Base-by-base conservation (phyloP, 1,139 yeast species). In the Pichia sp. region DNA sequence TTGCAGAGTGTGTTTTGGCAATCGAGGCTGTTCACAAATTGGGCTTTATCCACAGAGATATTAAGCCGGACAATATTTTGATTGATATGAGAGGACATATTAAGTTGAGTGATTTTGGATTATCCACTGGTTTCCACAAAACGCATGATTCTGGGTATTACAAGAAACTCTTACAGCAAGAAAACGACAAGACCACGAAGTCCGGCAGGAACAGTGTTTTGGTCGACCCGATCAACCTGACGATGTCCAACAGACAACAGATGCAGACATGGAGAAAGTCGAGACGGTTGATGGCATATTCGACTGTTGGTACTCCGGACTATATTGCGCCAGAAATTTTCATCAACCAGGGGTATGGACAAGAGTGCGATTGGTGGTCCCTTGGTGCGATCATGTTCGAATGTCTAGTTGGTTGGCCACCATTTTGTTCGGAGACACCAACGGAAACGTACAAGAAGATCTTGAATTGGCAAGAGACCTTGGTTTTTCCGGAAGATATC, bases 351-450 rank as follows among this genome's bases (percentile, higher is more conserved):
- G 99, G 99, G 3, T 95, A 93, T 71, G 97, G 99, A 16, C 98
- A 92, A 73, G 98, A 93, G 70, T 95, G 99, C 74, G 99, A 93
- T 71, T 93, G 99, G 99, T 93, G 99, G 99, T 90, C 97, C 5
- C 75, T 93, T 45, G 99, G 99, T 31, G 97, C 98, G 1, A 93
- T 93, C 69, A 93, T 93, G 99, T 93, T 89, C 73, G 99, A 93
- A 75, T 93, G 99, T 75, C 76, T 93, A 60, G 90, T 93, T 61
- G 99, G 99, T 16, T 93, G 99, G 98, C 99, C 99, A 26, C 99
- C 99, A 54, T 93, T 93, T 73, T 95, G 99, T 73, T 87, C 96
- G 0, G 99, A 93, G 69, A 90, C 97, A 5, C 98, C 99, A n/a
- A 97, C 92, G 64, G 99, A 93, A 65, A 93, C 99, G 0, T 93